phyloP scores from a whole-genome alignment of 2,329 filamentous ascomycete genomes.

The Pyrenochaeta sp. region DNA sequence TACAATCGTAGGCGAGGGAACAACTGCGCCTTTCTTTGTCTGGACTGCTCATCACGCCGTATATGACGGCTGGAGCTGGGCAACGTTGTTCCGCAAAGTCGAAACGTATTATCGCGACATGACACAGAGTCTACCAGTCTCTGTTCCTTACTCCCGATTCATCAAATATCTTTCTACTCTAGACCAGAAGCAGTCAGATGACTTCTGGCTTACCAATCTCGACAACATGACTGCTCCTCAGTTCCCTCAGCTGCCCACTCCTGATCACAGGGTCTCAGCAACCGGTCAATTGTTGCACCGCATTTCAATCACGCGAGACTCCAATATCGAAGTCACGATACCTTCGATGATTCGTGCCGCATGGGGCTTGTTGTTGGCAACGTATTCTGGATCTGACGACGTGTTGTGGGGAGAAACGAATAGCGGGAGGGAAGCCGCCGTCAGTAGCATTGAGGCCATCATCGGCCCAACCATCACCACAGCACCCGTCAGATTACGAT shows the following conservation, averaged over 20 bases:
- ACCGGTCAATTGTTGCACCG: conserved; percentile 32
- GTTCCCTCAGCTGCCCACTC: conserved; percentile 41
- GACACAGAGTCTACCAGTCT: conserved; percentile 6
- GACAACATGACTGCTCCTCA: conserved; percentile 37
- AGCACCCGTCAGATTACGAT: conserved; percentile 51
- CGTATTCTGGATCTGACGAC: conserved; percentile 57
- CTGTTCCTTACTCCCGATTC: conserved; percentile 41
- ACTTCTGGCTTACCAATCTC: conserved; percentile 39
- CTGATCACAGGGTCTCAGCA: conserved; percentile 40
- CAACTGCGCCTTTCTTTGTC: conserved; percentile 33
- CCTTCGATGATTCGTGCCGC: conserved; percentile 52
- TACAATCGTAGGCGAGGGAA: conserved; percentile 15
- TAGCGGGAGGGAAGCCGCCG: conserved; percentile 44
- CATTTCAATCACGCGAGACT: conserved; percentile 23
- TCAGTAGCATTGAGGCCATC: conserved; percentile 48
- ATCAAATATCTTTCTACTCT: conserved; percentile 39
- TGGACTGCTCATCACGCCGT: conserved; percentile 48
- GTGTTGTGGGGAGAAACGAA: conserved; percentile 57
- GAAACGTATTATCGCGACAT: conserved; percentile 29
- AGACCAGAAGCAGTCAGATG: conserved; percentile 33
- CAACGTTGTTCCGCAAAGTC: conserved; percentile 34
- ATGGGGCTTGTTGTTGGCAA: conserved; percentile 56
- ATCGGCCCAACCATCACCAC: conserved; percentile 52
- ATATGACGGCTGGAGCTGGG: conserved; percentile 47
- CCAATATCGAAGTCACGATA: conserved; percentile 39